Conservation (phyloP, 345 rosid genomes). For the Linum tenue region DNA sequence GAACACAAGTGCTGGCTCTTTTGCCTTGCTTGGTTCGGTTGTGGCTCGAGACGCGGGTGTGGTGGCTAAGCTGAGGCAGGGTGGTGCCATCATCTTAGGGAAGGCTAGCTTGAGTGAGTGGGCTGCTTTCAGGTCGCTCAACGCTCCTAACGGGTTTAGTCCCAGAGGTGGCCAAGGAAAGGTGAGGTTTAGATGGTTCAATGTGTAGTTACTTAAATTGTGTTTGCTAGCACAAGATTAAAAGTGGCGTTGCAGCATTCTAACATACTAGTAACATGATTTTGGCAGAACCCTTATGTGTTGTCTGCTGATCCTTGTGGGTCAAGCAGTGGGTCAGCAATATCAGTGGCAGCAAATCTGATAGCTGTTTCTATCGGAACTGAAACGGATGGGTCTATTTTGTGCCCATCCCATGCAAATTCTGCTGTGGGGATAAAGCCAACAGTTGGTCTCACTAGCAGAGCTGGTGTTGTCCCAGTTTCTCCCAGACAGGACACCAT, state of each 20-base stretch:
- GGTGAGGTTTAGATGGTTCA: conserved; percentile 15
- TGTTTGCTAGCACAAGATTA: too few species aligned
- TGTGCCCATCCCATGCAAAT: not conserved
- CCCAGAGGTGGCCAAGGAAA: conserved; percentile 44
- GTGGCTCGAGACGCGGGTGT: conserved; percentile 42
- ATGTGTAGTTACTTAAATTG: too few species aligned
- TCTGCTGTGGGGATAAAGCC: not conserved
- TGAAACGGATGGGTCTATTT: not conserved
- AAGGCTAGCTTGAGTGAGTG: conserved; percentile 58
- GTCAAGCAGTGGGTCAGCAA: conserved; percentile 2
- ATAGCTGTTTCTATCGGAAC: not conserved
- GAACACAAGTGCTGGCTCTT: conserved; percentile 46
- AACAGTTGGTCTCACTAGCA: conserved; percentile 1
- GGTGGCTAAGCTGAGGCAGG: conserved; percentile 35
- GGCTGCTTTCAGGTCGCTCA: conserved; percentile 26
- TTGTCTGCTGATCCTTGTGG: not conserved
- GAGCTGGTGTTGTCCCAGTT: not conserved
- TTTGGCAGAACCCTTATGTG: not conserved
- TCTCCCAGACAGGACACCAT: conserved; percentile 1
- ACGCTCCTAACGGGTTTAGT: conserved; percentile 34
- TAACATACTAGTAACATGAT: not conserved
- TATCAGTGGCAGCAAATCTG: not conserved
- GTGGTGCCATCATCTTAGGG: conserved; percentile 44
- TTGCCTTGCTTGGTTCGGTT: conserved; percentile 32
- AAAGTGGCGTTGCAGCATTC: too few species aligned